Evolutionary conservation across 2,329 filamentous ascomycete species (phyloP), one percentile per base, ranked within the genome.

Genomic region (Fusarium protoensiforme): DNA sequence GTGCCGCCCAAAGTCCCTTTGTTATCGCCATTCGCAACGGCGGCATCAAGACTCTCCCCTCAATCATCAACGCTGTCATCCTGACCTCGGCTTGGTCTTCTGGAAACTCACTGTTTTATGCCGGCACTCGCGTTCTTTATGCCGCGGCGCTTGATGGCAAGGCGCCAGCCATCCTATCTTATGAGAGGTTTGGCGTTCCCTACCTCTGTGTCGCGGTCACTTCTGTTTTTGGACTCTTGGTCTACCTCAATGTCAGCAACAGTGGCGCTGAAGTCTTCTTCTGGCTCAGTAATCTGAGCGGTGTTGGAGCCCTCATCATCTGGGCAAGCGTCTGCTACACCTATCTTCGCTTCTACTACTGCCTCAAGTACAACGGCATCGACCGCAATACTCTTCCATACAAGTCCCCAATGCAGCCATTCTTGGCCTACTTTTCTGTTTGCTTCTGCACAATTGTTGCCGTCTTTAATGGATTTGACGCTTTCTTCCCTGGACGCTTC

Each of bases 11-110:
- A n/a, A 91, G 88, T 24, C 91, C 91, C 0, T 90, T 91, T 80
- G 89, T 91, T 39, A 88, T 91, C 68, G 92, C 92, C 24, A 94
- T 94, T 82, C 87, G 91, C 76, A 85, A 88, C n/a, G 86, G 92
- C 11, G 87, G 89, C 5, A 94, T 95, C 75, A 82, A 84, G 2
- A 87, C 86, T 1, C 86, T 94, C 2, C 89, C 92, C 67, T 89
- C 88, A 54, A 86, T 93, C 72, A 91, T 93, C 82, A 93, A 94
- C 76, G 91, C 87, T n/a, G 90, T 89, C 9, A 89, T 93, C 68
- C 83, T 93, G 43, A 90, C 92, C 13, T 92, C 90, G 8, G 92
- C 91, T 5, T 90, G 88, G 85, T 90, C 88, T 3, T 88, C 88
- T 3, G 88, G 87, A 20, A 91, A 90, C 75, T 87, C 88, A 0